Conservation (phyloP, 2,329 filamentous ascomycete species). For the Alternaria gansuensis region DNA sequence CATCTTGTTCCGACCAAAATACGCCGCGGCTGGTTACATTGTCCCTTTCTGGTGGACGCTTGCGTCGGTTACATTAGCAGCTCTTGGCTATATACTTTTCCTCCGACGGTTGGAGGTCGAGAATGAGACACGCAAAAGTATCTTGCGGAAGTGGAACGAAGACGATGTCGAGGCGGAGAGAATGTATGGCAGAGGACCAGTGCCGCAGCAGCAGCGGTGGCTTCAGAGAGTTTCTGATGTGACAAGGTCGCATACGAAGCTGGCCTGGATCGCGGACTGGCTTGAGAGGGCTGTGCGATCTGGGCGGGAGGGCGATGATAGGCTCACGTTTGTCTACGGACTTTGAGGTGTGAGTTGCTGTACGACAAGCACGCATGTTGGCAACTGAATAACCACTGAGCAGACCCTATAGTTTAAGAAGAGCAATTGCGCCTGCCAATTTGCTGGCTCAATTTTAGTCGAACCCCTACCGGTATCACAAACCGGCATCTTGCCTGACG, state of each 20-base stretch:
- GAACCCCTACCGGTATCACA: not conserved
- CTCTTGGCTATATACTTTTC: conserved; percentile 55
- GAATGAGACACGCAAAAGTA: conserved; percentile 49
- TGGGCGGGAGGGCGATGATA: conserved; percentile 57
- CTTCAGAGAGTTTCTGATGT: conserved; percentile 16
- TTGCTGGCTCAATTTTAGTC: not conserved
- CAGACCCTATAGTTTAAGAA: not conserved
- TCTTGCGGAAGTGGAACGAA: conserved; percentile 50
- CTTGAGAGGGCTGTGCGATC: conserved; percentile 48
- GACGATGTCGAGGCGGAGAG: conserved; percentile 52
- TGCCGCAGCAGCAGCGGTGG: conserved; percentile 40
- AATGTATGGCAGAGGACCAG: conserved; percentile 42
- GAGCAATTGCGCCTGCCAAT: no score
- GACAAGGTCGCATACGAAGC: conserved; percentile 21
- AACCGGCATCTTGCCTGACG: not conserved
- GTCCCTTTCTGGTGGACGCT: conserved; percentile 57
- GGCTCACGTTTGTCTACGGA: conserved; percentile 58
- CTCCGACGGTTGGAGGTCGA: conserved; percentile 50
- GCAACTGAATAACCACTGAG: not conserved
- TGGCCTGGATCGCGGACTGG: conserved; percentile 37
- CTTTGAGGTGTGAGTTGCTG: conserved; percentile 12
- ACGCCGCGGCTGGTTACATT: conserved; percentile 52
- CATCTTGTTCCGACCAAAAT: conserved; percentile 56
- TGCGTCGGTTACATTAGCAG: conserved; percentile 50
- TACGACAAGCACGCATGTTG: not conserved